Evolutionary conservation across 2,329 filamentous ascomycete species (phyloP), one percentile per base, ranked within the genome.

Genomic region (Ascomycota sp.): DNA sequence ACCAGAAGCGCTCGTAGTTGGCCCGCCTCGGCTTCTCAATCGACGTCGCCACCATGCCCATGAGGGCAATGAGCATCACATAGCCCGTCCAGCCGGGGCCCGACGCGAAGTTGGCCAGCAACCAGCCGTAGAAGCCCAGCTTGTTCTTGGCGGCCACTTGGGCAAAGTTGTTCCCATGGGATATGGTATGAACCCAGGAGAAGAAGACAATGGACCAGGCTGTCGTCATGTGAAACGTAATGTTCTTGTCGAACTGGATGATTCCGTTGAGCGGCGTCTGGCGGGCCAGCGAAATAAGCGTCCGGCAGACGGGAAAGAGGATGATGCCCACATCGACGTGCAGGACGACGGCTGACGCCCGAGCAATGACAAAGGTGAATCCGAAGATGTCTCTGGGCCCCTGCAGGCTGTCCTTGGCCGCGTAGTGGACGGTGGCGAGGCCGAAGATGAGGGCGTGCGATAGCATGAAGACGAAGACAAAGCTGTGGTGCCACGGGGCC

Each of bases 1-100:
- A 84, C 80, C 81, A 91, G 62, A 89, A 91, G 24, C 79, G 76
- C 53, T 86, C 80, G 51, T 81, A 86, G 58, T 89, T 84, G 39
- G 76, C 75, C 35, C 79, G 71, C 33, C 79, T 68, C 8, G 72
- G 70, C 59, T 79, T 80, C 56, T 86, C 79, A 10, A 78, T 60
- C 7, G 78, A 81, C 0, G 80, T 89, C 24, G 72, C 47, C 3
- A 77, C 75, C 66, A 91, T 89, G 34, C 72, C 71, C 63, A 78
- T 82, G 33, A 91, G 57, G 7, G 74, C 68, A 37, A 77, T 62
- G 41, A 89, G 58, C 81, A 91, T 86, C 40, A 86, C 63, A 48
- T 86, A 86, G 38, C 81, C 81, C 29, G 76, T 78, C 81, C 80
- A 89, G 40, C 81, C 80, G 3, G 80, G 80, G 3, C 80, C 80